Base-by-base conservation (phyloP, 495 filamentous ascomycete species). In the Podospora pseudocomata region DNA sequence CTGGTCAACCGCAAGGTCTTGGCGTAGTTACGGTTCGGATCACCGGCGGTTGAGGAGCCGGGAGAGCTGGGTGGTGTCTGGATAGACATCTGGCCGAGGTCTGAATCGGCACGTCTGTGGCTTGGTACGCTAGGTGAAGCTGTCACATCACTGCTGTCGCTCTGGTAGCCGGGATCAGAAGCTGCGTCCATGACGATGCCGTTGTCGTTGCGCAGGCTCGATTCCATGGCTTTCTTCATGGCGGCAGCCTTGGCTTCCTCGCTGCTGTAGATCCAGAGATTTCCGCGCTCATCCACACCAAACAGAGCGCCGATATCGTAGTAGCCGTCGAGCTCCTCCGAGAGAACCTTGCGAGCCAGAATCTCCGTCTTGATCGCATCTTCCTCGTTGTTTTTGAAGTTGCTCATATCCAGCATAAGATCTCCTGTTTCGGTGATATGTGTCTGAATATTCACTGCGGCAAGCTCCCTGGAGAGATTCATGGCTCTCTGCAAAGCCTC, bases 211-310 rank as follows among this genome's bases (percentile, higher is more conserved):
- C 87, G 78, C 34, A 85, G 66, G n/a, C 78, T 72, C 6, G 81
- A 75, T 27, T 73, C 74, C 60, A 85, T 79, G 0, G 79, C 76
- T 66, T 77, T 78, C 70, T 86, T 81, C 79, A 81, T 82, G n/a
- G 85, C 85, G 15, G 82, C 84, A 73, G 93, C 91, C 73, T 97
- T 98, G 27, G 96, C 93, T 72, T 97, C 96, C 75, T 97, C 93
- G 70, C 93, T 97, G 77, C 92, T 95, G 79, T 98, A 99, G 65
- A 98, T 98, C 96, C 95, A 98, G 11, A 99, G 82, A 74, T 99
- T 98, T 5, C 95, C 95, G 60, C 94, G 88, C 72, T 96, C 93
- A 74, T 99, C 95, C 27, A 92, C 92, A 7, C 92, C 94, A 75
- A 99, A 97, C 6, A 99, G 84, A 28, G 95, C 90, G 32, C 94